Evolutionary conservation across 495 filamentous ascomycete genomes (phyloP).

Genomic region (Glarea lozoyensis): DNA sequence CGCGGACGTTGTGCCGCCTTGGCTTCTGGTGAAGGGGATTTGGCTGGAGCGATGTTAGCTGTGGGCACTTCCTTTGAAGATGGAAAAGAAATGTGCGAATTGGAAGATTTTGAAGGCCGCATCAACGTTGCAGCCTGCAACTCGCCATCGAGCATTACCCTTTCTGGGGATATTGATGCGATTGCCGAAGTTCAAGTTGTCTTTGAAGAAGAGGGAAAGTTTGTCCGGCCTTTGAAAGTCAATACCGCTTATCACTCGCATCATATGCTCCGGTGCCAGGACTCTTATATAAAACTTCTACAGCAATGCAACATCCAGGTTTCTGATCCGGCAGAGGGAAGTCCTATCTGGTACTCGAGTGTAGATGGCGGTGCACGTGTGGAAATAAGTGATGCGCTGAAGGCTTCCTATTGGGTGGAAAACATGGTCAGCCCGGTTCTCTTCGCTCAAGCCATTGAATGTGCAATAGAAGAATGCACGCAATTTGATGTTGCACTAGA

Average conservation of each 20-base stretch:
- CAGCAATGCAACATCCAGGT: slow-evolving; percentile 24
- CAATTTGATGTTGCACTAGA: slow-evolving; percentile 28
- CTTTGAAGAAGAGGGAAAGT: slow-evolving; percentile 36
- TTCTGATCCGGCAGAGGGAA: slow-evolving; percentile 1
- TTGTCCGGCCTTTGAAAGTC: slow-evolving; percentile 32
- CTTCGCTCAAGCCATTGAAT: slow-evolving; percentile 36
- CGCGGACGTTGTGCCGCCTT: slow-evolving; percentile 30
- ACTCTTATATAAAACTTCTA: background rate
- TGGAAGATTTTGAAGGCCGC: slow-evolving; percentile 25
- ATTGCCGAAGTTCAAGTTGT: slow-evolving; percentile 19
- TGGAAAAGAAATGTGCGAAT: slow-evolving; percentile 27
- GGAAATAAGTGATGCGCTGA: slow-evolving; percentile 15
- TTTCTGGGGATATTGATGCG: slow-evolving; percentile 34
- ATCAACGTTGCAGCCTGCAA: slow-evolving; percentile 37
- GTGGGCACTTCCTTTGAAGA: slow-evolving; percentile 33
- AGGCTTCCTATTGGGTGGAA: slow-evolving; percentile 41
- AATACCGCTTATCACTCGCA: slow-evolving; percentile 56
- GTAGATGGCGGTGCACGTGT: background rate
- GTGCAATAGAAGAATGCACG: background rate
- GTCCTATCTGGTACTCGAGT: background rate
- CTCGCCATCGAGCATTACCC: slow-evolving; percentile 34
- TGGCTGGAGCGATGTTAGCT: slow-evolving; percentile 44
- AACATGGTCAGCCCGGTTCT: slow-evolving; percentile 49
- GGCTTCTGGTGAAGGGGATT: slow-evolving; percentile 5
- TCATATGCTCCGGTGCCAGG: slow-evolving; percentile 38